Evolutionary conservation across 306 rosid genomes (phyloP), one percentile per base, ranked within the genome.

Genomic region (Senna tora): DNA sequence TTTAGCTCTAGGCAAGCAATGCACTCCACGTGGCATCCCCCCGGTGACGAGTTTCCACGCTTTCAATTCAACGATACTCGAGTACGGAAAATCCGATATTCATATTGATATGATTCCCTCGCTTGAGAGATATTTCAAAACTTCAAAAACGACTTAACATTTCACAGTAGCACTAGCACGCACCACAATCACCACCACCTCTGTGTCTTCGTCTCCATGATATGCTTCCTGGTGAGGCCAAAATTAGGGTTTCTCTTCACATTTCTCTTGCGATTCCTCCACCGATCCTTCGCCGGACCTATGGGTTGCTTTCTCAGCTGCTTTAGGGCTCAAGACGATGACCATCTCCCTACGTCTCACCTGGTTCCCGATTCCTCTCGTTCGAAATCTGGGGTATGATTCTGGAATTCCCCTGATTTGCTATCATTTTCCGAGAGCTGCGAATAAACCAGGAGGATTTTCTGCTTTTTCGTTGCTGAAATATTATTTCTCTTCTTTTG

Each of bases 231-330:
- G 13, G 13, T 58, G 43, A 58, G 32, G 65, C 85, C 73, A 71
- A 76, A 79, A 54, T 59, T 84, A 38, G 85, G 77, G 79, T 72
- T 80, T 62, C 50, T 74, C 32, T 72, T 83, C 74, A 67, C 0
- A 58, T 30, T 32, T 8, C 65, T 56, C 0, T 36, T 30, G 9
- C 41, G 83, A 63, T 88, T 90, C 75, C 71, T 90, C 39, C 79
- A 81, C 84, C 81, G 84, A 74, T 85, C 94, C 62, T 61, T 83
- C 65, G 65, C 85, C 43, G 72, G 74, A 64, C 82, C 86, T 69
- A 94, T 94, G 98, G 97, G 97, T 28, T 91, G 98, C 83, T 89
- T 89, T 82, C 79, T 94, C 64, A 79, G 86, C 72, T 94, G 98
- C 81, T 91, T 94, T 74, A 64, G 90, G 21, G 68, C 19, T 67